Percentiles rank a stretch among this genome's conserved stretches.
These are phyloP conservation scores for Spathaspora hagerdaliae DNA, from an alignment of 805 yeast species.

Conservation along the genomic window DNA sequence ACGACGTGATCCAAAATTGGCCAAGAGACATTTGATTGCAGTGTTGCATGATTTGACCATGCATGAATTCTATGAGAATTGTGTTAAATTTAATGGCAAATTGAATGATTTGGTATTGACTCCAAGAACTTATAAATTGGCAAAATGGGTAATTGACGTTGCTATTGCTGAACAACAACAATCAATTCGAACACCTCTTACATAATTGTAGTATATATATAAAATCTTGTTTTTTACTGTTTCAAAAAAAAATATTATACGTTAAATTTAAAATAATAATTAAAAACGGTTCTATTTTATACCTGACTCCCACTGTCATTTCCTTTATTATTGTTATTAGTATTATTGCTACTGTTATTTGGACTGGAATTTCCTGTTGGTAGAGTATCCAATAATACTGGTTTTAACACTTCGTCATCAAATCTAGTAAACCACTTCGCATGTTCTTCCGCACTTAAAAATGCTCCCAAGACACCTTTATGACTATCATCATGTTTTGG, in stretches of 20 bases:
- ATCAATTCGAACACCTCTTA: background rate
- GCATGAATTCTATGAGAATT: slow-evolving; percentile 60
- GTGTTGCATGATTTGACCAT: slow-evolving; percentile 62
- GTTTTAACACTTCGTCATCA: slow-evolving; percentile 91
- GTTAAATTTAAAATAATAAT: too few relatives aligned
- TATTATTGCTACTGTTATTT: slow-evolving; percentile 4
- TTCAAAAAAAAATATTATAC: too few relatives aligned
- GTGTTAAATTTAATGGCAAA: slow-evolving; percentile 57
- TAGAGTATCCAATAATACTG: slow-evolving; percentile 71
- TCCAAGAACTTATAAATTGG: slow-evolving; percentile 61
- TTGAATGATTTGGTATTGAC: slow-evolving; percentile 62
- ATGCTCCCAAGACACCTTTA: slow-evolving; percentile 35
- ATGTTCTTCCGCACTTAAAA: slow-evolving; percentile 60
- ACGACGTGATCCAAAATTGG: slow-evolving; percentile 5
- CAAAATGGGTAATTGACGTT: slow-evolving; percentile 68
- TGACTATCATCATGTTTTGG: slow-evolving; percentile 9
- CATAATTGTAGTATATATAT: too few relatives aligned
- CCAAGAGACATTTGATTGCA: slow-evolving; percentile 41
- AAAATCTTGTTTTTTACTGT: too few relatives aligned
- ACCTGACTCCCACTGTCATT: background rate
- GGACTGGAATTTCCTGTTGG: slow-evolving; percentile 21
- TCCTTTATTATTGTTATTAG: slow-evolving; percentile 2
- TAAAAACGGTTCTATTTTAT: too few relatives aligned
- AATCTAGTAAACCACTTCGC: slow-evolving; percentile 90
- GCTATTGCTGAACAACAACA: slow-evolving; percentile 45